phyloP scores from a whole-genome alignment of 2,329 filamentous ascomycete genomes.

The Penicillium janthinellum region DNA sequence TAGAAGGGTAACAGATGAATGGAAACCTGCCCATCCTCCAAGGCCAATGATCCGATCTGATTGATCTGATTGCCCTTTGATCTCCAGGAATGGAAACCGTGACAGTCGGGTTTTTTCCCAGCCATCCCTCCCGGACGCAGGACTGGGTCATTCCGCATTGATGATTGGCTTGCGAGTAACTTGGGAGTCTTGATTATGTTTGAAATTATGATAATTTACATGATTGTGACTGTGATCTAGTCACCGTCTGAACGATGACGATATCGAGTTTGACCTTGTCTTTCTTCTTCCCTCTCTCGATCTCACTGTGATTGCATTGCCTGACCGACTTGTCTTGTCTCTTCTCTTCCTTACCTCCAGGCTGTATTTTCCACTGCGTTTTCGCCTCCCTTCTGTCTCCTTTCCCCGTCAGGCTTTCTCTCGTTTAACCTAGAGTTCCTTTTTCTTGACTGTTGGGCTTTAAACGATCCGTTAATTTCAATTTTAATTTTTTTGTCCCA shows the following conservation, averaged over 20 bases:
- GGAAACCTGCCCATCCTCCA: neutral
- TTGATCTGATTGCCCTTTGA: slow-evolving; percentile 11
- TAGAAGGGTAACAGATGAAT: slow-evolving; percentile 6
- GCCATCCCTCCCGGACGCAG: slow-evolving; percentile 13
- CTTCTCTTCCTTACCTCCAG: slow-evolving; percentile 23
- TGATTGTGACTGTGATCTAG: neutral
- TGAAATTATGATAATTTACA: neutral
- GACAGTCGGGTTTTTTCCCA: slow-evolving; percentile 21
- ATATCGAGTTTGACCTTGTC: neutral
- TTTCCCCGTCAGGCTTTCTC: slow-evolving; percentile 11
- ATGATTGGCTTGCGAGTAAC: slow-evolving; percentile 9
- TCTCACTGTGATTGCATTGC: neutral
- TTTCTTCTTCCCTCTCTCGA: slow-evolving; percentile 1
- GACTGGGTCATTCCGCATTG: slow-evolving; percentile 9
- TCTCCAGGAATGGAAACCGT: slow-evolving; percentile 10
- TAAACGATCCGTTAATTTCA: neutral
- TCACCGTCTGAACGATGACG: slow-evolving; percentile 1
- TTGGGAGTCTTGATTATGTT: neutral
- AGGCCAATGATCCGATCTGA: slow-evolving; percentile 15
- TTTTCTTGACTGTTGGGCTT: neutral
- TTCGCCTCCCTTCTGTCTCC: slow-evolving; percentile 11
- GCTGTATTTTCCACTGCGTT: slow-evolving; percentile 21
- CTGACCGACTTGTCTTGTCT: neutral
- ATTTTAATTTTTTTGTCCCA: neutral
- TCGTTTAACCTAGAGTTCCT: slow-evolving; percentile 2